phyloP scores from a whole-genome alignment of 176 grass and related monocot species.

The Cenchrus fungigraminus region DNA sequence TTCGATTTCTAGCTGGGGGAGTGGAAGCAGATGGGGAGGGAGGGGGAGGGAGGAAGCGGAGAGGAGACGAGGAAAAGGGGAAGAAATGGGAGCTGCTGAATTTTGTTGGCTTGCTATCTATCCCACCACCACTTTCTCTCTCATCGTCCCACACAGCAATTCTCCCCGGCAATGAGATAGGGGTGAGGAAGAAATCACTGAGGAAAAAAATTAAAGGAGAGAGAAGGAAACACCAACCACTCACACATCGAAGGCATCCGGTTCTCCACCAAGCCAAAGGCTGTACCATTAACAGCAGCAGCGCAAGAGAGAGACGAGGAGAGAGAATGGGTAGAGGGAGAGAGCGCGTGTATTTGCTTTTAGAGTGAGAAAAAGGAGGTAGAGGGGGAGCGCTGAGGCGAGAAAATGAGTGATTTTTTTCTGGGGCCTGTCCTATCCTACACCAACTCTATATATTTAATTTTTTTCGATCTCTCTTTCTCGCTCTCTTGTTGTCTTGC shows the following conservation, averaged over 20 bases:
- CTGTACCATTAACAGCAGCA: slow-evolving; percentile 80
- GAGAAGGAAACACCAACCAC: slow-evolving; percentile 81
- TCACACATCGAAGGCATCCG: slow-evolving; percentile 86
- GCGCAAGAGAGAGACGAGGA: slow-evolving; percentile 43
- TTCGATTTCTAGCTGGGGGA: background rate
- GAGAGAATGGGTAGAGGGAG: slow-evolving; percentile 34
- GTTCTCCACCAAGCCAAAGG: slow-evolving; percentile 90
- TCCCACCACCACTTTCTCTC: slow-evolving; percentile 34
- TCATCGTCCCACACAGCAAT: slow-evolving; percentile 30
- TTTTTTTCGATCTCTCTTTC: slow-evolving; percentile 23
- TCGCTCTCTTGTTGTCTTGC: slow-evolving; percentile 22
- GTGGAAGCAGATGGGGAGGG: background rate
- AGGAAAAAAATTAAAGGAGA: slow-evolving; percentile 15
- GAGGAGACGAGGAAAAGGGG: background rate
- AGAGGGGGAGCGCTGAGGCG: background rate
- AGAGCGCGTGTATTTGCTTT: slow-evolving; percentile 29
- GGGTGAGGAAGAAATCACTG: slow-evolving; percentile 38
- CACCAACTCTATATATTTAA: slow-evolving; percentile 50
- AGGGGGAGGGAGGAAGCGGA: background rate
- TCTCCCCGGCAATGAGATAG: background rate
- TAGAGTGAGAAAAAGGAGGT: slow-evolving; percentile 14
- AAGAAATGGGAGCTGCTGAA: slow-evolving; percentile 31
- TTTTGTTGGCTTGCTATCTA: slow-evolving; percentile 34
- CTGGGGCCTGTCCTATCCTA: slow-evolving; percentile 71
- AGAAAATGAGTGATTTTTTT: slow-evolving; percentile 25